Percentiles rank a stretch among this genome's conserved stretches.
Conservation (phyloP, 306 rosid species). For the Dryas alaskensis region DNA sequence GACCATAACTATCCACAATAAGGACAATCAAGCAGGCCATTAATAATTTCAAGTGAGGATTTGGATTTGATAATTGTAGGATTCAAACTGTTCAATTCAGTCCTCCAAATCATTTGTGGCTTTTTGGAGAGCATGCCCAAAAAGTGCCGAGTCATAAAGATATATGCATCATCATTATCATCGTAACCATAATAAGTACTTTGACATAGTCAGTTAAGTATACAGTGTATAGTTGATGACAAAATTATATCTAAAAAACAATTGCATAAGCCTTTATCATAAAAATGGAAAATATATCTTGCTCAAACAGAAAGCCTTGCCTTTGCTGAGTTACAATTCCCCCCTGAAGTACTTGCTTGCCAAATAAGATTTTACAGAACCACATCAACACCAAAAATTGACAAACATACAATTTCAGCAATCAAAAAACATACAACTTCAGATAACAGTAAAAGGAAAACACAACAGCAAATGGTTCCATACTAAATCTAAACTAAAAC, state of each 20-base stretch:
- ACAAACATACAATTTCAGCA: no score
- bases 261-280: neutral
- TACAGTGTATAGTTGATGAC: neutral
- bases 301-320: no score
- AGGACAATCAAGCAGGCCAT: slow-evolving; percentile 46
- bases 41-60: slow-evolving; percentile 75
- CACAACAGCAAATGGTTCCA: no score
- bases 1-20: slow-evolving; percentile 31
- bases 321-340: no score
- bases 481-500: no score
- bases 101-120: neutral
- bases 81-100: slow-evolving; percentile 19
- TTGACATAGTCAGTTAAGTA: slow-evolving; percentile 1
- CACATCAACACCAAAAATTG: no score
- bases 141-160: slow-evolving; percentile 5
- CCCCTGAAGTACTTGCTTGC: no score
- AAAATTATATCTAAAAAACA: neutral
- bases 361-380: no score
- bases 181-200: slow-evolving; percentile 14
- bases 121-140: slow-evolving; percentile 9
- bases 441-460: no score
- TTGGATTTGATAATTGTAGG: slow-evolving; percentile 22
- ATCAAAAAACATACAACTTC: no score
- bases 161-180: neutral
- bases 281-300: no score